Conservation (phyloP, 139 green algal species). For the Nannochloris sp. region DNA sequence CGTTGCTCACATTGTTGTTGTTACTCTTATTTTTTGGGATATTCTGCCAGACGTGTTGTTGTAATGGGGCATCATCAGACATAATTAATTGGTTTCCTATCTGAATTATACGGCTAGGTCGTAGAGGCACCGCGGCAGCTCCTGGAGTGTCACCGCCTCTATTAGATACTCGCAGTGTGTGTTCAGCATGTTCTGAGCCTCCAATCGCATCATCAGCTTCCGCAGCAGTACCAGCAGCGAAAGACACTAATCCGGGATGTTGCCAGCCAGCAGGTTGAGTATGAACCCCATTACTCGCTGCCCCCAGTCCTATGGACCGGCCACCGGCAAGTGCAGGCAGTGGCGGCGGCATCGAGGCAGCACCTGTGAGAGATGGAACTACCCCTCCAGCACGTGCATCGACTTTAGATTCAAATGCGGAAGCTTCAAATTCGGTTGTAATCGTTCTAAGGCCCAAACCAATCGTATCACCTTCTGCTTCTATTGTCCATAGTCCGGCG, state of each 20-base stretch:
- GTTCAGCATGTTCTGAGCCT: neutral
- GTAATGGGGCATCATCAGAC: conserved; percentile 1
- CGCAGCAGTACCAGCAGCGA: neutral
- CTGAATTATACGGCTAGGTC: neutral
- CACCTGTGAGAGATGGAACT: neutral
- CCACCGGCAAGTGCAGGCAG: too few relatives aligned
- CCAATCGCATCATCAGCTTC: conserved; percentile 2
- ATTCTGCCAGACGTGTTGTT: neutral
- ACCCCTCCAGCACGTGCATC: neutral
- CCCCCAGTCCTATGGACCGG: conserved; percentile 12
- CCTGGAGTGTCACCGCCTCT: neutral
- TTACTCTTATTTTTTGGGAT: conserved; percentile 1
- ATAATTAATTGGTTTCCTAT: neutral
- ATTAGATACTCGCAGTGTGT: neutral
- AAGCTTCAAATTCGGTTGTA: conserved; percentile 5
- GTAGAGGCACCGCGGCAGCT: neutral
- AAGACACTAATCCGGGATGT: conserved; percentile 9
- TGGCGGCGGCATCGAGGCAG: neutral
- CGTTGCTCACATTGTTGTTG: neutral
- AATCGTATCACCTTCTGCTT: conserved; percentile 25
- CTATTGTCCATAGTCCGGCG: conserved; percentile 41
- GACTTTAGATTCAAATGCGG: conserved; percentile 17
- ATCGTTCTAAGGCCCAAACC: conserved; percentile 42
- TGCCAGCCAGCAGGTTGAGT: too few relatives aligned
- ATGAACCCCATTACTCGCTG: neutral